phyloP scores from a whole-genome alignment of 1,284 basidiomycete genomes.

The Trametes versicolor region DNA sequence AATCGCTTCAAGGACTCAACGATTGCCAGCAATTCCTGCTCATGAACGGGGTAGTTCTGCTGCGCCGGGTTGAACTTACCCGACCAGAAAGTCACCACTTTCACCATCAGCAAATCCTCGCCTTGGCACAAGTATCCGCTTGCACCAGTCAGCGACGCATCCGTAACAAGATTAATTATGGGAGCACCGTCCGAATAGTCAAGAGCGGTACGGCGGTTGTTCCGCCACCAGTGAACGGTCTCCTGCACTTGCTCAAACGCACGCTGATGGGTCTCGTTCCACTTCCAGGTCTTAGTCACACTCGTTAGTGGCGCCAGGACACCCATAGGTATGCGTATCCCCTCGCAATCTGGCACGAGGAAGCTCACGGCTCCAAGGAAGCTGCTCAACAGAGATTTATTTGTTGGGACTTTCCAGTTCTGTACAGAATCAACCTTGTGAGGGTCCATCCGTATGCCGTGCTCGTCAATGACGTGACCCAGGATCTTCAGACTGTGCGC shows the following conservation, averaged over 20 bases:
- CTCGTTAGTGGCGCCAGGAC: conserved; percentile 29
- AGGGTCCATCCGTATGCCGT: conserved; percentile 22
- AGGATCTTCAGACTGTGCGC: conserved; percentile 39
- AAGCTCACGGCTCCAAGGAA: conserved; percentile 20
- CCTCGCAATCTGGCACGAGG: conserved; percentile 15
- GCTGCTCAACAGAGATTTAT: conserved; percentile 12
- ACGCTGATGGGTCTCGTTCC: conserved; percentile 37
- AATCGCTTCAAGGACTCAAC: conserved; percentile 44
- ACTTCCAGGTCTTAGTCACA: conserved; percentile 23
- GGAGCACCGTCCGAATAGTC: conserved; percentile 35
- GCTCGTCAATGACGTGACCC: conserved; percentile 43
- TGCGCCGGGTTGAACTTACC: conserved; percentile 45
- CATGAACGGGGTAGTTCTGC: conserved; percentile 34
- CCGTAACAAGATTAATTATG: conserved; percentile 32
- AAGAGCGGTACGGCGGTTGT: conserved; percentile 32
- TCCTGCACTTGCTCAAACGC: conserved; percentile 41
- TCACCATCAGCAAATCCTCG: conserved; percentile 20
- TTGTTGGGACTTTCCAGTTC: conserved; percentile 24
- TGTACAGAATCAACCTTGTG: conserved; percentile 21
- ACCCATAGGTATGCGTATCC: conserved; percentile 30
- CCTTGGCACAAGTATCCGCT: conserved; percentile 35
- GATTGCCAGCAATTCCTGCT: conserved; percentile 38
- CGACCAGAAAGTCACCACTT: conserved; percentile 39
- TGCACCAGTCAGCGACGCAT: conserved; percentile 27
- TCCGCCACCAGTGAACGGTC: conserved; percentile 29